Evolutionary conservation across 2,329 filamentous ascomycete species (phyloP).

Genomic region (Beauveria sp.): DNA sequence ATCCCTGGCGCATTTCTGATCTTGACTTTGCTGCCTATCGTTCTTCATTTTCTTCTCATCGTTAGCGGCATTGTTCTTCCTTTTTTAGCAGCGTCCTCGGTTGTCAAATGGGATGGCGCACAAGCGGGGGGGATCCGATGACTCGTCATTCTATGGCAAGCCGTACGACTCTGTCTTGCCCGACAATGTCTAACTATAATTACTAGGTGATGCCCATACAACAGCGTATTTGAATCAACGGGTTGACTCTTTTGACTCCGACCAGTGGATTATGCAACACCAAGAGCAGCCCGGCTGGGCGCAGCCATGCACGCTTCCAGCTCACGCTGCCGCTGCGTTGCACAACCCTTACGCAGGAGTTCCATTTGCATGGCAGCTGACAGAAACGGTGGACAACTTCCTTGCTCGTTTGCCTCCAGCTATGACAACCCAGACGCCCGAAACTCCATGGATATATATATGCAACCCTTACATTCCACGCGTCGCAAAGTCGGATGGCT

Average conservation of each 20-base stretch:
- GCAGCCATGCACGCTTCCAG: conserved; percentile 14
- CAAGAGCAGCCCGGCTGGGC: conserved; percentile 21
- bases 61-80: not conserved
- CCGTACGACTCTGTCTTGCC: not conserved
- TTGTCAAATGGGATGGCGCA: not conserved
- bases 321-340: conserved; percentile 24
- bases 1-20: not conserved
- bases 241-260: conserved; percentile 41
- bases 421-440: conserved; percentile 40
- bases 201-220: conserved; percentile 47
- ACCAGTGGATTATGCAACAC: conserved; percentile 33
- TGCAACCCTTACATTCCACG: conserved; percentile 51
- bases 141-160: conserved; percentile 6
- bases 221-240: conserved; percentile 40
- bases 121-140: not conserved
- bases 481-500: conserved; percentile 24
- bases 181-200: not conserved
- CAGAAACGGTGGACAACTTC: conserved; percentile 59
- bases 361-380: conserved; percentile 51
- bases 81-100: not conserved
- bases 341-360: conserved; percentile 54
- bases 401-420: conserved; percentile 60
- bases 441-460: conserved; percentile 65
- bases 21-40: not conserved
- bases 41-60: not conserved